Percentiles rank a stretch among this genome's conserved stretches.
Conservation (phyloP, 140 eudicot species). For the Stevia rebaudiana region DNA sequence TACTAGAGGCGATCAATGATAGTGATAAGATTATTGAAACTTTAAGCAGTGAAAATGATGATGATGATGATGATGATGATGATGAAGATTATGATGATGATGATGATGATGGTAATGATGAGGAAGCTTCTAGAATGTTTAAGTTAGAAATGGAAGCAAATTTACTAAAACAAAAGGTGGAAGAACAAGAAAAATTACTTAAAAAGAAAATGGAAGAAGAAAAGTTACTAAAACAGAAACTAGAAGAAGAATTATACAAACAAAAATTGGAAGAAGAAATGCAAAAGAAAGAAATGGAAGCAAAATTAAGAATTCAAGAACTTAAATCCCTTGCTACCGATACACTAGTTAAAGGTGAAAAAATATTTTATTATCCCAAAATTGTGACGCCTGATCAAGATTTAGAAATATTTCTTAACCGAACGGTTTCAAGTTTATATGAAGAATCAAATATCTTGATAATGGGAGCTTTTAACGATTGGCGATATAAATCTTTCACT, state of each 20-base stretch:
- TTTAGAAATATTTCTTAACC: constrained; percentile 68
- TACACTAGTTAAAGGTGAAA: constrained; percentile 55
- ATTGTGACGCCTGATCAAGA: constrained; percentile 62
- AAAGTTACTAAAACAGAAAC: constrained; percentile 7
- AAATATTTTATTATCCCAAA: constrained; percentile 65
- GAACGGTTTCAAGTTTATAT: constrained; percentile 56
- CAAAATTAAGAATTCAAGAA: constrained; percentile 45
- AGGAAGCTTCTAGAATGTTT: constrained; percentile 40
- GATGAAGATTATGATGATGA: constrained; percentile 16
- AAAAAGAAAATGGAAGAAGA: constrained; percentile 56
- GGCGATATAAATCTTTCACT: constrained; percentile 89
- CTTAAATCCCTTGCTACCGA: constrained; percentile 62
- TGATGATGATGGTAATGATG: constrained; percentile 20
- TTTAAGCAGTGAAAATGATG: constrained; percentile 15
- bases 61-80: constrained; percentile 17
- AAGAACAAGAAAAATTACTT: constrained; percentile 16
- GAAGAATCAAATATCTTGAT: constrained; percentile 61
- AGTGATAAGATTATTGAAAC: background rate
- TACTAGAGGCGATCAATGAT: background rate
- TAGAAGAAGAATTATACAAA: constrained; percentile 13
- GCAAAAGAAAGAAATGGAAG: constrained; percentile 57
- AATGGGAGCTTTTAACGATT: constrained; percentile 92
- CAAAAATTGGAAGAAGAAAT: constrained; percentile 22
- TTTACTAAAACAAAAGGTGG: constrained; percentile 18
- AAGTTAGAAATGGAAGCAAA: constrained; percentile 62